These are phyloP conservation scores for Naganishia friedmannii DNA, from an alignment of 768 basidiomycete genomes.

Conservation along the genomic window DNA sequence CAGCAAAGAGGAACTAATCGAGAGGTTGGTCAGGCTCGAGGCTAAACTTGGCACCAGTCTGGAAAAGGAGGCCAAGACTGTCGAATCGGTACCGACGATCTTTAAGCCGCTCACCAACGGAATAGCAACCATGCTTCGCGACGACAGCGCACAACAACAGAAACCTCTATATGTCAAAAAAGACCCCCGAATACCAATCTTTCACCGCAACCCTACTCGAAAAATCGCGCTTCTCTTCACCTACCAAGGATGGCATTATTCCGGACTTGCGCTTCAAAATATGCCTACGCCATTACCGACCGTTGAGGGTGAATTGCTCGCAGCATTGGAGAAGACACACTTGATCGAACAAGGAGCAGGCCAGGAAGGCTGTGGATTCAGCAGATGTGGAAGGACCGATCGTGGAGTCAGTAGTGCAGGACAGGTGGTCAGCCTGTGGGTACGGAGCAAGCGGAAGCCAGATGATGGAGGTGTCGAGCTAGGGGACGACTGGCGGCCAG, in stretches of 20 bases:
- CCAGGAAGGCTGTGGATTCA: constrained; percentile 82
- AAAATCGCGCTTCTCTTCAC: constrained; percentile 93
- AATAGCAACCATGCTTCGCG: neutral
- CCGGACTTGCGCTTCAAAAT: constrained; percentile 77
- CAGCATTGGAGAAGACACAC: constrained; percentile 70
- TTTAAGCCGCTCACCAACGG: neutral
- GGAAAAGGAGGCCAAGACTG: neutral
- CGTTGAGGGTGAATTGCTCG: constrained; percentile 81
- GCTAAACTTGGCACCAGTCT: neutral
- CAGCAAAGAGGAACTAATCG: constrained; percentile 14
- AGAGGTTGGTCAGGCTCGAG: constrained; percentile 8
- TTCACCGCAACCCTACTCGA: constrained; percentile 60
- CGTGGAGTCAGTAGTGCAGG: constrained; percentile 89
- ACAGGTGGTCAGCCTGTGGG: constrained; percentile 88
- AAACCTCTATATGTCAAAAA: neutral
- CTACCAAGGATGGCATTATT: constrained; percentile 88
- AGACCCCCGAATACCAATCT: constrained; percentile 1
- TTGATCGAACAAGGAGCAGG: constrained; percentile 73
- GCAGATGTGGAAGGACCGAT: constrained; percentile 90
- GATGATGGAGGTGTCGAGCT: constrained; percentile 39
- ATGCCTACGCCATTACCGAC: constrained; percentile 61
- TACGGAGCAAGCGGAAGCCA: constrained; percentile 61
- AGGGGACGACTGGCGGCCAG: constrained; percentile 36
- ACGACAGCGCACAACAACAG: neutral
- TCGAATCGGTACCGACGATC: neutral